Evolutionary conservation across 1,139 yeast genomes (phyloP), one percentile per base, ranked within the genome.

Genomic region (Suhomyces maxii): DNA sequence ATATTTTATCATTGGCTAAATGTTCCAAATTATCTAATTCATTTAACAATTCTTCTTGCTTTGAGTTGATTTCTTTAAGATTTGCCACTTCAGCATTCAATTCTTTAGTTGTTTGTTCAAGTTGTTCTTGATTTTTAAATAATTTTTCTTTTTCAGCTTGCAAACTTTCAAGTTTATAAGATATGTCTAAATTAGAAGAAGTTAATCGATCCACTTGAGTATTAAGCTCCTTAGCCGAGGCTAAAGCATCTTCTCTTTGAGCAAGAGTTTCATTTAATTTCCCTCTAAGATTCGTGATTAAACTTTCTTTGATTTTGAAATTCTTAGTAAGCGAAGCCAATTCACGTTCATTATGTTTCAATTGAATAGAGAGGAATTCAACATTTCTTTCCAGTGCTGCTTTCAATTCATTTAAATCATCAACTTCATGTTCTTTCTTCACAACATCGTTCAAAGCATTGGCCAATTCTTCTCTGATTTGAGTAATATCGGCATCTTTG

Each of bases 261-360:
- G 25, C 36, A 8, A 50, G 42, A 3, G 48, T 38, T 6, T 51
- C 51, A 3, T 44, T 40, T 8, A 58, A 39, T 12, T 52, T 47
- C 10, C 41, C 44, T 13, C 51, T 39, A 34, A 56, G 40, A 13
- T 35, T 37, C 10, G 37, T 37, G 8, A 53, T 39, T 5, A 47
- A 40, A 34, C 50, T 53, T 36, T 64, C 66, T 41, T 61, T 64
- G 10, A 60, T 52, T 44, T 60, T 66, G 39, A 59, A 55, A 34
- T 55, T 61, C 49, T 68, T 68, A 6, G 62, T 60, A 12, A 65
- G 49, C 2, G 67, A 62, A 2, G 69, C 68, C 33, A 67, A 54
- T 44, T 69, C 73, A 18, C 67, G 52, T 34, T 67, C 69, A 45
- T 61, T 59, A 43, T 62, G 67, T 37, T 60, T 59, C 39, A 69